Base-by-base conservation (phyloP, 768 basidiomycete species). In the Russula ochroleuca region DNA sequence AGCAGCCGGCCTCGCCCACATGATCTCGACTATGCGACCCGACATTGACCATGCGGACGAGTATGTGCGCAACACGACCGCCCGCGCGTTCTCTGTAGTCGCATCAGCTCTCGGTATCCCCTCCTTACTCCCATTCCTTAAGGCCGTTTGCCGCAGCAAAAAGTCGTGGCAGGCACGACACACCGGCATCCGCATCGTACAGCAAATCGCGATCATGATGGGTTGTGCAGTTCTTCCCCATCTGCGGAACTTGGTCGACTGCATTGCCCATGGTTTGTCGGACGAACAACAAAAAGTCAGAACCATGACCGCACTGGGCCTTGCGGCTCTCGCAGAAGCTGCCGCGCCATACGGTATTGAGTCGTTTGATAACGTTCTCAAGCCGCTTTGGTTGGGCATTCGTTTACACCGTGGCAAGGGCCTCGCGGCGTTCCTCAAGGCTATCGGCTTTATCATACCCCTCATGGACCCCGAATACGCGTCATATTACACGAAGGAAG, bases 181-280 rank as follows among this genome's bases (percentile, higher is more conserved):
- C 75, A 99, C 97, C 5, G 97, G 97, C 76, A 98, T 99, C 71
- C 94, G 97, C 70, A 98, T 99, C 67, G 94, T 99, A 13, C 97
- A 99, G 76, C 97, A 98, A 75, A 98, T 99, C 56, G 96, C 97
- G 21, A 96, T 98, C 72, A 98, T 98, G 95, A 98, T 98, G 95
- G 96, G 96, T 19, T 98, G 97, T 69, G 96, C 96, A 19, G 94
- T 98, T 25, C 83, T 99, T 1, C 97, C 97, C 17, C 97, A 98
- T 76, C 81, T 99, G 45, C 89, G 95, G 54, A 98, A 98, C 71
- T 81, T 99, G 49, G 97, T 99, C 28, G 92, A 95, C 65, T 94
- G 96, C 67, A 94, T 99, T 56, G 93, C 95, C 55, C 90, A 92
- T 72, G 94, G 94, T 43, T 78, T 95, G 56, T 85, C 90, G 50